These are phyloP conservation scores for Fusarium foetens DNA, from an alignment of 2,329 filamentous ascomycete genomes.

Conservation along the genomic window DNA sequence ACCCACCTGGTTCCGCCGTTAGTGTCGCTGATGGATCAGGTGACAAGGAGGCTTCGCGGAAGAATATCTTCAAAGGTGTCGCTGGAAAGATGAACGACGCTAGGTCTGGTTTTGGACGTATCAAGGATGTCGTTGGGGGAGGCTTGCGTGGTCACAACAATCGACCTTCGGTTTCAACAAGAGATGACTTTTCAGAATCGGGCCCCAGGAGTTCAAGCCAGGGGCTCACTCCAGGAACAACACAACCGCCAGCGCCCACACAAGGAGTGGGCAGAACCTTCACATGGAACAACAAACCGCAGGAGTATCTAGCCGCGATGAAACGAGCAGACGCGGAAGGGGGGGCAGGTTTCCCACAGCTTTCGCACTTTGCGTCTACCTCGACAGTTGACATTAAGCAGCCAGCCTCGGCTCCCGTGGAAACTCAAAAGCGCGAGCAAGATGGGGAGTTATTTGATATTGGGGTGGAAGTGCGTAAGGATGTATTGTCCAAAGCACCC, in stretches of 20 bases:
- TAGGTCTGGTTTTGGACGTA: constrained; percentile 81
- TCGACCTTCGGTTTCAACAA: constrained; percentile 60
- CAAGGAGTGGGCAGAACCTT: constrained; percentile 61
- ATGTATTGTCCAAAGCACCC: constrained; percentile 56
- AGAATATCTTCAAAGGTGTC: constrained; percentile 80
- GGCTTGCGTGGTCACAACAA: constrained; percentile 63
- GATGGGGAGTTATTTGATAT: constrained; percentile 44
- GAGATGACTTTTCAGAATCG: constrained; percentile 62
- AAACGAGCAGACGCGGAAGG: constrained; percentile 50
- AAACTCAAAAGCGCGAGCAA: constrained; percentile 36
- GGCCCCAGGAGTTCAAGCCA: constrained; percentile 17
- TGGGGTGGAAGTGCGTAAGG: constrained; percentile 56
- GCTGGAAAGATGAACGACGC: constrained; percentile 83
- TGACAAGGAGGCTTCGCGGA: constrained; percentile 69
- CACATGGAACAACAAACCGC: constrained; percentile 72
- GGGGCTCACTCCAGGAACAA: constrained; percentile 28
- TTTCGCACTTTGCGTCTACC: constrained; percentile 41
- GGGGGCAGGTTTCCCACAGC: constrained; percentile 39
- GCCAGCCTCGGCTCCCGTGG: constrained; percentile 36
- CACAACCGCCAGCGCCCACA: constrained; percentile 50
- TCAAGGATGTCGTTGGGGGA: constrained; percentile 84
- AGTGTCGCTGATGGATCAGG: constrained; percentile 59
- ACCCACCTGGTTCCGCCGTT: constrained; percentile 57
- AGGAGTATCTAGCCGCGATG: constrained; percentile 63
- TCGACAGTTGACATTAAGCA: constrained; percentile 43